Percentiles rank a stretch among this genome's conserved stretches.
Evolutionary conservation across 208 protist genomes (phyloP).

Genomic region (Trypanosoma congolense): DNA sequence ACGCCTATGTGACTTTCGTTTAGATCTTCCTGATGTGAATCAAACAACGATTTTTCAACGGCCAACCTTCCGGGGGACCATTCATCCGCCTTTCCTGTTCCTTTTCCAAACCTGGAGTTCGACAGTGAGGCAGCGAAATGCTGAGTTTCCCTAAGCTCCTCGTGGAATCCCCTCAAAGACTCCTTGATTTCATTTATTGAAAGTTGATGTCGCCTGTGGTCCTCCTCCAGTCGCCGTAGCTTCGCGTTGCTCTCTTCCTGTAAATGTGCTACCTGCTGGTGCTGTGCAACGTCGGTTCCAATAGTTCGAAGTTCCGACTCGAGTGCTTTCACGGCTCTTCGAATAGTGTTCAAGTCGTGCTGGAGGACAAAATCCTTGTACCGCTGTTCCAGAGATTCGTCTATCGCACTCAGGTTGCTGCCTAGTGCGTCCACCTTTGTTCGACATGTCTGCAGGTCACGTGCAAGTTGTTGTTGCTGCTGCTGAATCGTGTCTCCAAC

Average conservation of each 20-base stretch:
- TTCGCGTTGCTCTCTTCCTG: constrained; percentile 1
- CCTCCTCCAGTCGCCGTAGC: constrained; percentile 4
- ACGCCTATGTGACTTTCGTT: neutral
- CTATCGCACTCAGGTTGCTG: constrained; percentile 2
- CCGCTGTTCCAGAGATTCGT: constrained; percentile 2
- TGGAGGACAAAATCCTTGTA: constrained; percentile 4
- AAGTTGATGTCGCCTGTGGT: neutral
- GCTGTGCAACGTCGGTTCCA: neutral
- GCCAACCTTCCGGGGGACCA: neutral
- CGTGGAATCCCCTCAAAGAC: neutral
- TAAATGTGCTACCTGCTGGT: neutral
- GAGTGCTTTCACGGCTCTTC: constrained; percentile 6
- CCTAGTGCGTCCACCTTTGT: constrained; percentile 12
- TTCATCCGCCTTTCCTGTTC: neutral
- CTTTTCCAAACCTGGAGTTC: neutral
- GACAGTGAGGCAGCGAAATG: neutral
- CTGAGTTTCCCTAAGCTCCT: neutral
- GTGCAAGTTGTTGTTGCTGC: constrained; percentile 6
- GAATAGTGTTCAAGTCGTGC: constrained; percentile 9
- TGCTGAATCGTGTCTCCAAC: constrained; percentile 1
- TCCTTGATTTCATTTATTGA: neutral
- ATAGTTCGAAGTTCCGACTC: constrained; percentile 11
- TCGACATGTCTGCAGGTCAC: constrained; percentile 6
- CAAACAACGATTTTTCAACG: neutral
- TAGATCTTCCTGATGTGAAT: neutral